Percentiles rank a stretch among this genome's conserved stretches.
phyloP scores from a whole-genome alignment of 2,329 filamentous ascomycete genomes.

The Paecilomyces dactylethromorphus region DNA sequence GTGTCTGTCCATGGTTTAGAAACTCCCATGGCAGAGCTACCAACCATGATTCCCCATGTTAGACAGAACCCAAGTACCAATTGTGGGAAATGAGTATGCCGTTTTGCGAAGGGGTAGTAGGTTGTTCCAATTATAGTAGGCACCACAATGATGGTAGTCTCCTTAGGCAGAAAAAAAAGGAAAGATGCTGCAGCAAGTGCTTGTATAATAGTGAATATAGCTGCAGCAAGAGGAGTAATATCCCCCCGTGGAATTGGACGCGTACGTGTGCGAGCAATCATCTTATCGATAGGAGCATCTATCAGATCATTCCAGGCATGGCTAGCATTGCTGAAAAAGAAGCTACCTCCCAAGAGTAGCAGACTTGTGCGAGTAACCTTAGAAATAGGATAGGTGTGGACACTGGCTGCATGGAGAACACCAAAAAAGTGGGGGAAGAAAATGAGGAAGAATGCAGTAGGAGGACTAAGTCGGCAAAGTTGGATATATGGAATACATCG shows the following conservation, averaged over 20 bases:
- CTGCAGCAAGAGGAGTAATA: conserved; percentile 62
- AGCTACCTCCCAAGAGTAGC: conserved; percentile 68
- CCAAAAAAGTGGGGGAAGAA: conserved; percentile 83
- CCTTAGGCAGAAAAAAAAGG: conserved; percentile 46
- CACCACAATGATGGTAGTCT: not conserved
- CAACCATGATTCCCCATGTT: conserved; percentile 64
- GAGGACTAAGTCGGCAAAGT: conserved; percentile 71
- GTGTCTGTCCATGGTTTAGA: not conserved
- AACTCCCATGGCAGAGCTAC: not conserved
- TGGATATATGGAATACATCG: conserved; percentile 28
- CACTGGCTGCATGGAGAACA: conserved; percentile 63
- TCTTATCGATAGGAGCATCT: conserved; percentile 79
- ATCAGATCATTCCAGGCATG: conserved; percentile 88
- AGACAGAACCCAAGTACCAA: conserved; percentile 77
- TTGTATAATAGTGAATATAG: conserved; percentile 69
- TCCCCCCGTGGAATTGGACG: conserved; percentile 77
- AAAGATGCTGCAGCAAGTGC: not conserved
- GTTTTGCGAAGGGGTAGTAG: conserved; percentile 71
- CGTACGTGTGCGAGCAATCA: conserved; percentile 67
- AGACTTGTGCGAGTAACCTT: conserved; percentile 53
- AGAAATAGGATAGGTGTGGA: conserved; percentile 46
- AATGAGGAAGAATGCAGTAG: conserved; percentile 74
- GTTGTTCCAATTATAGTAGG: not conserved
- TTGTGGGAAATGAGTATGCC: conserved; percentile 82
- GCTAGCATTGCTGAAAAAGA: conserved; percentile 82